phyloP scores from a whole-genome alignment of 2,329 filamentous ascomycete species.

The Phoma sp. region DNA sequence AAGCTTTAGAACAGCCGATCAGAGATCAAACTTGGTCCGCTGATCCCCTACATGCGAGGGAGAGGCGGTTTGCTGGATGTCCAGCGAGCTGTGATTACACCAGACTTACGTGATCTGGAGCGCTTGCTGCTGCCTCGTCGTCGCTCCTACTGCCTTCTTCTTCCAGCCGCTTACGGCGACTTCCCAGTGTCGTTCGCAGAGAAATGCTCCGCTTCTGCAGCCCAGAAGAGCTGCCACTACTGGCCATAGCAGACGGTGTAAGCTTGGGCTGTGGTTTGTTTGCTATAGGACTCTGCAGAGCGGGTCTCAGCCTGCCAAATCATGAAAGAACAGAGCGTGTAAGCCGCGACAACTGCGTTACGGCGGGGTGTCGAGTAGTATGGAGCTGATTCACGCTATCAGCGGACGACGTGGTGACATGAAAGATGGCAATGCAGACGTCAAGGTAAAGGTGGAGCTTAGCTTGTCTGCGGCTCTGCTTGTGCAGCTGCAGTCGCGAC shows the following conservation, averaged over 20 bases:
- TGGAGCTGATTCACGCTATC: neutral
- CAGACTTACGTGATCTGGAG: conserved; percentile 13
- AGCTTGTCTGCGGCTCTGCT: conserved; percentile 4
- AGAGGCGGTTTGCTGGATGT: neutral
- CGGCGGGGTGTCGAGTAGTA: neutral
- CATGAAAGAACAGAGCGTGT: neutral
- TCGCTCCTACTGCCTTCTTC: conserved; percentile 11
- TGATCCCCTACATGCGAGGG: too few species aligned
- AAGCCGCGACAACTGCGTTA: neutral
- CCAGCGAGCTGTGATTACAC: neutral
- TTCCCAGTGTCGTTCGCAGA: conserved; percentile 5
- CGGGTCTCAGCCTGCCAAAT: neutral
- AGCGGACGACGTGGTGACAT: neutral
- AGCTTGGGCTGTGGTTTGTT: neutral
- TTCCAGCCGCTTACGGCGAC: conserved; percentile 5
- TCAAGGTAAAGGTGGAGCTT: neutral
- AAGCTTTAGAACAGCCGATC: neutral
- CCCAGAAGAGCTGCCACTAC: neutral
- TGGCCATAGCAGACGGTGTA: neutral
- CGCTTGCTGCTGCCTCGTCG: conserved; percentile 18
- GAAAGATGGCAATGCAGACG: neutral
- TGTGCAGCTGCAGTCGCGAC: conserved; percentile 4
- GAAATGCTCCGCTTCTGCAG: neutral
- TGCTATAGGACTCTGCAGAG: neutral
- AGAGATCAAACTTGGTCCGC: neutral